Percentiles rank a stretch among this genome's conserved stretches.
Evolutionary conservation across 1,284 basidiomycete genomes (phyloP).

Genomic region (Cystobasidium slooffiae): DNA sequence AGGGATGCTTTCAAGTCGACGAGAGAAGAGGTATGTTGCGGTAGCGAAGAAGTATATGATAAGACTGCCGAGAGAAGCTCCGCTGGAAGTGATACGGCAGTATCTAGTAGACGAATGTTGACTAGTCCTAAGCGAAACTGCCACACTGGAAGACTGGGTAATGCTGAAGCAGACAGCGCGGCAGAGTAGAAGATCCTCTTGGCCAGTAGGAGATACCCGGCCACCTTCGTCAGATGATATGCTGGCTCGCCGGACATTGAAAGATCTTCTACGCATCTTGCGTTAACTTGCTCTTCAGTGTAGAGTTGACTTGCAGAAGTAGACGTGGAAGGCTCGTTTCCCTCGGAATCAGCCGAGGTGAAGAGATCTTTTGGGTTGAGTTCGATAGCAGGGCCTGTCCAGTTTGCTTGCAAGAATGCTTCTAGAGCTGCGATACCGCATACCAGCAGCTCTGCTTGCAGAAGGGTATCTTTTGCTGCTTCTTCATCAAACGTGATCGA

Average conservation of each 20-base stretch:
- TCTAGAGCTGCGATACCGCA: constrained; percentile 81
- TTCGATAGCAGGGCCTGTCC: constrained; percentile 89
- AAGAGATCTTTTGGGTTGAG: constrained; percentile 59
- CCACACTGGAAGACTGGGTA: constrained; percentile 65
- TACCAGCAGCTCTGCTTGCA: constrained; percentile 59
- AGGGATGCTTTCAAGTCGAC: constrained; percentile 71
- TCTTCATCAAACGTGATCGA: constrained; percentile 21
- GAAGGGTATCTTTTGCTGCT: neutral
- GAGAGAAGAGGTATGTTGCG: constrained; percentile 42
- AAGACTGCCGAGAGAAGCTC: constrained; percentile 63
- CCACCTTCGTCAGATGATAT: constrained; percentile 80
- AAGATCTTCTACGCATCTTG: constrained; percentile 71
- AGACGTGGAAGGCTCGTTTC: neutral
- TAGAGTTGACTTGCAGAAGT: constrained; percentile 40
- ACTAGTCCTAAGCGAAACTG: constrained; percentile 71
- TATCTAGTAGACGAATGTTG: constrained; percentile 85
- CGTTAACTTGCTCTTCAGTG: constrained; percentile 66
- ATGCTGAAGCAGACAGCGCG: neutral
- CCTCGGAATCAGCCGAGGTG: constrained; percentile 56
- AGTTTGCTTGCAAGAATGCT: constrained; percentile 90
- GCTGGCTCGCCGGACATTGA: constrained; percentile 89
- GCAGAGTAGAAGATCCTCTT: constrained; percentile 68
- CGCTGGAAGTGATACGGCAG: constrained; percentile 69
- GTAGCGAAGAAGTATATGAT: constrained; percentile 59
- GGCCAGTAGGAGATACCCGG: constrained; percentile 77